Percentiles rank a stretch among this genome's conserved stretches.
Evolutionary conservation across 495 filamentous ascomycete species (phyloP).

Genomic region (Alectoria sarmentosa): DNA sequence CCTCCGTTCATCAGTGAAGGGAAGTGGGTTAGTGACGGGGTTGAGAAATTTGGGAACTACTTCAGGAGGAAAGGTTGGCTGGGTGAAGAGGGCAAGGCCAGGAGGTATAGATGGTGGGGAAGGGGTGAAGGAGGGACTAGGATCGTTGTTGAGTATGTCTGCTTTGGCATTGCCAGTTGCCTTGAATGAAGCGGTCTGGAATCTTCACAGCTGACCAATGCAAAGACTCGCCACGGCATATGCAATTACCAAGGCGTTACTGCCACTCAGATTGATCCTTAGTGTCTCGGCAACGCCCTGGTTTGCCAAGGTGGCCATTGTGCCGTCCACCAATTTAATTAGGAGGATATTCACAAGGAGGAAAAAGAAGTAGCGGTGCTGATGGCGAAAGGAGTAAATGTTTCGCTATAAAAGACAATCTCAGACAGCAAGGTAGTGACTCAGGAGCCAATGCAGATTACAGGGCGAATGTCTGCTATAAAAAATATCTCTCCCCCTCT

Average conservation of each 20-base stretch:
- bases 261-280: conserved; percentile 64
- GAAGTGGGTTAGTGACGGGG: conserved; percentile 46
- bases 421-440: background rate
- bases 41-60: conserved; percentile 51
- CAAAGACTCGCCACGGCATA: conserved; percentile 76
- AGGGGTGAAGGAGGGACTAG: conserved; percentile 19
- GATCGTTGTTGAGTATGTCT: conserved; percentile 32
- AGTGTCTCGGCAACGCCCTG: conserved; percentile 90
- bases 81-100: conserved; percentile 33
- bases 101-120: conserved; percentile 23
- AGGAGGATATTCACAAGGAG: conserved; percentile 35
- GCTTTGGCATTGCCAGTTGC: conserved; percentile 5
- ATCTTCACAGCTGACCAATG: conserved; percentile 47
- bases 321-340: conserved; percentile 36
- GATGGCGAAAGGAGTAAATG: background rate
- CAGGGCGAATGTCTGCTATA: background rate
- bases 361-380: background rate
- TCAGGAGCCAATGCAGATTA: background rate
- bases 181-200: conserved; percentile 22
- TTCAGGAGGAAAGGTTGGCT: conserved; percentile 57
- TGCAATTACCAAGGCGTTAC: conserved; percentile 74
- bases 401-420: background rate
- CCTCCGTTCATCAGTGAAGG: conserved; percentile 47
- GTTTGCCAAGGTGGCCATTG: conserved; percentile 69
- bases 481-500: background rate